Evolutionary conservation across 2,329 filamentous ascomycete genomes (phyloP), one percentile per base, ranked within the genome.

Genomic region (Polychaeton citri): DNA sequence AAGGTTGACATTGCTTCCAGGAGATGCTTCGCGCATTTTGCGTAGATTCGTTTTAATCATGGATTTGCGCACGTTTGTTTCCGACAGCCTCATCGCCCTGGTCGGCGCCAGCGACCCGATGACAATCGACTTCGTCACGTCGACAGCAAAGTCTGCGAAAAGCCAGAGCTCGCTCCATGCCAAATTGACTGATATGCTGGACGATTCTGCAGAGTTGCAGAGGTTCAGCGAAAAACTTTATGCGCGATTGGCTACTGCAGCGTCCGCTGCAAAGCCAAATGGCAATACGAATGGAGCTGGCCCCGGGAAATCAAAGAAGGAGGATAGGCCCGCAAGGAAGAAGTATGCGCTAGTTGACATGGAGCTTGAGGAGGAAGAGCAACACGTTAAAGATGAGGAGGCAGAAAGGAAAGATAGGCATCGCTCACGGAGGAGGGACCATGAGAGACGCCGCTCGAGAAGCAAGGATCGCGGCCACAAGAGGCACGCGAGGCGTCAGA

Each of bases 71-170:
- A 55, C 49, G 4, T 60, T 49, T 36, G 53, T 61, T 35, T 69
- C 66, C 35, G 67, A 71, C 48, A 62, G 65, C 37, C 59, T 71
- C 37, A 60, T 69, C 44, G 64, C 63, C 38, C 60, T 74, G 34
- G 66, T 69, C 24, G 70, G 69, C 42, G 70, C 65, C 33, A 71
- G 69, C 26, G 71, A 74, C 41, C 58, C 65, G 21, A 72, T 71
- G 35, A 60, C 71, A 34, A 56, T 74, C 41, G 71, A 74, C 54
- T 74, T 73, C 45, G 62, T 74, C 17, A 62, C 71, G 37, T 66
- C 68, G 30, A 71, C 69, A 12, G 69, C 71, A 7, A 58, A 57
- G 44, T 61, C 63, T 16, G 62, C 65, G 30, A 70, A 68, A 46
- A 69, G 66, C 2, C 51, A 62, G 6, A 51, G 52, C 4, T 55